These are phyloP conservation scores for Blastomyces gilchristii DNA, from an alignment of 2,329 filamentous ascomycete genomes.

Conservation along the genomic window DNA sequence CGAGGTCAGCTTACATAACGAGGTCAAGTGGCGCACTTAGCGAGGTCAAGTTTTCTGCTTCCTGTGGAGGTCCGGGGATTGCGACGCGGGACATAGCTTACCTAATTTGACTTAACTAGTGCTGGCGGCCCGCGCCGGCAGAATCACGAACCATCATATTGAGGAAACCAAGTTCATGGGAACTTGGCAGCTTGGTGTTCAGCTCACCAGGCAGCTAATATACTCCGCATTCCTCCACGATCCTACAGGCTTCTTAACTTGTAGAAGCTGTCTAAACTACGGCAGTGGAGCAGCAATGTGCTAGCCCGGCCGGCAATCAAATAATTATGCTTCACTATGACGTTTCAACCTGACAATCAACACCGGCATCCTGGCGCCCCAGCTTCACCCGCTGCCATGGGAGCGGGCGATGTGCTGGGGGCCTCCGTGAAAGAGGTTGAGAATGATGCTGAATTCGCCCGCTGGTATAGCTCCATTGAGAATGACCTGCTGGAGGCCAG, in stretches of 20 bases:
- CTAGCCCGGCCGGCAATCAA: neutral
- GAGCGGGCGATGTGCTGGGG: neutral
- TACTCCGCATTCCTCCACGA: neutral
- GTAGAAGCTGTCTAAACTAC: neutral
- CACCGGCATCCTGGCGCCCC: neutral
- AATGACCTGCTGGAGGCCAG: conserved; percentile 66
- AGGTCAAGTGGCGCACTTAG: too few species aligned
- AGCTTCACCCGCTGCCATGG: neutral
- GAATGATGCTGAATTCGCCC: conserved; percentile 50
- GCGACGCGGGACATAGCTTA: neutral
- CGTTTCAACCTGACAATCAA: neutral
- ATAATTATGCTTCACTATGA: neutral
- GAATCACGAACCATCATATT: neutral
- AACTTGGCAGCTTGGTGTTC: neutral
- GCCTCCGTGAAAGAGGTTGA: conserved; percentile 35
- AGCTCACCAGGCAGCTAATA: neutral
- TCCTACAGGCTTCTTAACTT: neutral
- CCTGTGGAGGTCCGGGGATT: too few species aligned
- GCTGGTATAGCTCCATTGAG: conserved; percentile 51
- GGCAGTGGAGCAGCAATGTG: neutral
- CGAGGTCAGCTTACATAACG: too few species aligned
- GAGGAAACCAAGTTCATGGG: neutral
- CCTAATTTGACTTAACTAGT: neutral
- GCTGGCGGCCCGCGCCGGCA: neutral
- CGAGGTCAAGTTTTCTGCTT: too few species aligned